Conservation (phyloP, 2,329 filamentous ascomycete species). For the Pestalotiopsis sp. region DNA sequence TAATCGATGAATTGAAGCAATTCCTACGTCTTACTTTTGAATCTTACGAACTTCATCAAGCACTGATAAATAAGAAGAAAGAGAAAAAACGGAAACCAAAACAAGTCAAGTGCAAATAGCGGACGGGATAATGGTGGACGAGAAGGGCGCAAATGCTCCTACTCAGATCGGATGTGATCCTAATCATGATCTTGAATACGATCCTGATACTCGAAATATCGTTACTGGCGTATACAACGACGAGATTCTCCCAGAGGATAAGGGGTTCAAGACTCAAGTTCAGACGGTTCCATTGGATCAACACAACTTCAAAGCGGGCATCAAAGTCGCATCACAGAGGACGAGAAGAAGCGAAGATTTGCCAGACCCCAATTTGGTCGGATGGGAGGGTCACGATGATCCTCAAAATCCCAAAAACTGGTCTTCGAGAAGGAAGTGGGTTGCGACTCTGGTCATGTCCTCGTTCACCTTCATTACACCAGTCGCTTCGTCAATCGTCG, state of each 20-base stretch:
- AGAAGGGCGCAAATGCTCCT: too few species aligned
- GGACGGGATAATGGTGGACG: too few species aligned
- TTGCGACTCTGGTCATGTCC: background rate
- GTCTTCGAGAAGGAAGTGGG: background rate
- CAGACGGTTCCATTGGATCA: background rate
- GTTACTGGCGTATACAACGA: background rate
- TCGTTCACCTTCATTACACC: background rate
- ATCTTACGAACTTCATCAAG: too few species aligned
- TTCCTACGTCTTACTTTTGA: too few species aligned
- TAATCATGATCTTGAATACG: too few species aligned
- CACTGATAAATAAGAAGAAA: too few species aligned
- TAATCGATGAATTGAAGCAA: too few species aligned
- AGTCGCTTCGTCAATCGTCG: background rate
- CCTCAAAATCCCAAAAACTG: background rate
- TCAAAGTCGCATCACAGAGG: conserved; percentile 15
- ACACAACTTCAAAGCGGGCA: background rate
- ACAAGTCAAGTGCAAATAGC: too few species aligned
- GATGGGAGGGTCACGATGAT: background rate
- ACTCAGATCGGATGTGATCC: too few species aligned
- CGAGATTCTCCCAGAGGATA: background rate
- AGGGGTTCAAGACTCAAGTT: background rate
- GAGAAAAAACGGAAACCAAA: too few species aligned
- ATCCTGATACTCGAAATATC: background rate
- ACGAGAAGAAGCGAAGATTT: background rate
- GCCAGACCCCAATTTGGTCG: background rate